Evolutionary conservation across 176 grass and related monocot genomes (phyloP), one percentile per base, ranked within the genome.

Genomic region (Echinochloa phyllopogon): DNA sequence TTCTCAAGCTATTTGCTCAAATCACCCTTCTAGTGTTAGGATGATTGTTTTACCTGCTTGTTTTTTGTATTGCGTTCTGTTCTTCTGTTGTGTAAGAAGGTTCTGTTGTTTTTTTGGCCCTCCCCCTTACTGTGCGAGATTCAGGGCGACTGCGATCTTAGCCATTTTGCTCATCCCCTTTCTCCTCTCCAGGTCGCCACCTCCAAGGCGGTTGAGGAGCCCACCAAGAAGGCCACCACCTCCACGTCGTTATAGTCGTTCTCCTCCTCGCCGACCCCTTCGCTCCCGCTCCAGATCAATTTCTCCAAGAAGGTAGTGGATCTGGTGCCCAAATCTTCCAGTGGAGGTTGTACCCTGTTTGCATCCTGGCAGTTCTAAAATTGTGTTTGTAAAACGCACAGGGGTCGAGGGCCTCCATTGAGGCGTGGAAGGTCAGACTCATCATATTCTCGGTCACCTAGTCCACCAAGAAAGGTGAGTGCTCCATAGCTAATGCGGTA

Each of bases 201-300:
- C 93, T 68, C 92, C 92, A 85, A 99, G 96, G 81, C 81, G 93
- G n/a, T 12, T 90, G 83, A 99, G 96, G 80, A 96, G 96, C 39
- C 93, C 96, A 44, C 91, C 88, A n/a, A 94, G 96, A 86, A 96
- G 96, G 91, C 94, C 90, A 72, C 97, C 93, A 44, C 96, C 91
- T 20, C 87, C 78, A 18, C 89, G 84, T 45, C 96, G 86, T 56
- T 90, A 75, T 47, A 94, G 88, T 41, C 90, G 96, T 39, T 98
- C 96, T 40, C 96, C 96, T 66, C 80, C 92, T 86, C 93, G 91
- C 37, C 88, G 96, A 12, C 96, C 93, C 78, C 74, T 63, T 87
- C 96, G 59, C 50, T 95, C 93, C 13, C 91, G 56, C 27, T 96
- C 96, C 15, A 94, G 91, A 91, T 99, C 96, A 50, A 69, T 94